phyloP scores from a whole-genome alignment of 495 filamentous ascomycete genomes.

The Articulospora tetracladia region DNA sequence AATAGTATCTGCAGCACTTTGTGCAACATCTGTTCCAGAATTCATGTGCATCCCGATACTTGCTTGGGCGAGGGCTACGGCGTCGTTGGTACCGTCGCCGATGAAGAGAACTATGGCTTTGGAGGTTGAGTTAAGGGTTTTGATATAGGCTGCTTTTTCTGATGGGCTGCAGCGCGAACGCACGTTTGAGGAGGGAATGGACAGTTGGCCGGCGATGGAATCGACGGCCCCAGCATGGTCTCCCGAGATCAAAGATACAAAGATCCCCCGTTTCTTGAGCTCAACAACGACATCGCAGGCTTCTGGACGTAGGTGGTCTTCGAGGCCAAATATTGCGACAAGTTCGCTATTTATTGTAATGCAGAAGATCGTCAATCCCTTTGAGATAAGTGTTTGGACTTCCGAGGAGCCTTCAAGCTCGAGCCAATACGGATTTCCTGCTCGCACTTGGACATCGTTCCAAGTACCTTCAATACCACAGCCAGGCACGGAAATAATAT shows the following conservation, averaged over 20 bases:
- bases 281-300: slow-evolving; percentile 41
- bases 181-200: slow-evolving; percentile 44
- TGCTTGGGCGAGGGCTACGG: slow-evolving; percentile 67
- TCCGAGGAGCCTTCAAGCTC: slow-evolving; percentile 38
- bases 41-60: slow-evolving; percentile 69
- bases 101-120: slow-evolving; percentile 54
- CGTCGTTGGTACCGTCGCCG: slow-evolving; percentile 82
- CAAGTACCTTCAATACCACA: neutral
- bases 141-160: slow-evolving; percentile 62
- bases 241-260: slow-evolving; percentile 63
- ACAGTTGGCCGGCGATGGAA: slow-evolving; percentile 45
- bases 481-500: neutral
- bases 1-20: slow-evolving; percentile 66
- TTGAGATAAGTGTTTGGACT: slow-evolving; percentile 20
- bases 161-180: slow-evolving; percentile 49
- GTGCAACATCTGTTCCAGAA: slow-evolving; percentile 58
- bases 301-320: slow-evolving; percentile 56
- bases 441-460: neutral
- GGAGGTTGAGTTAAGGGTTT: slow-evolving; percentile 26
- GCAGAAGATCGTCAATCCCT: slow-evolving; percentile 56
- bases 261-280: slow-evolving; percentile 53
- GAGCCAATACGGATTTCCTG: slow-evolving; percentile 44
- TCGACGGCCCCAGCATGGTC: slow-evolving; percentile 61
- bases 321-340: slow-evolving; percentile 54
- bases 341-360: slow-evolving; percentile 50